These are phyloP conservation scores for Stemphylium lycopersici DNA, from an alignment of 2,329 filamentous ascomycete genomes.

Conservation along the genomic window DNA sequence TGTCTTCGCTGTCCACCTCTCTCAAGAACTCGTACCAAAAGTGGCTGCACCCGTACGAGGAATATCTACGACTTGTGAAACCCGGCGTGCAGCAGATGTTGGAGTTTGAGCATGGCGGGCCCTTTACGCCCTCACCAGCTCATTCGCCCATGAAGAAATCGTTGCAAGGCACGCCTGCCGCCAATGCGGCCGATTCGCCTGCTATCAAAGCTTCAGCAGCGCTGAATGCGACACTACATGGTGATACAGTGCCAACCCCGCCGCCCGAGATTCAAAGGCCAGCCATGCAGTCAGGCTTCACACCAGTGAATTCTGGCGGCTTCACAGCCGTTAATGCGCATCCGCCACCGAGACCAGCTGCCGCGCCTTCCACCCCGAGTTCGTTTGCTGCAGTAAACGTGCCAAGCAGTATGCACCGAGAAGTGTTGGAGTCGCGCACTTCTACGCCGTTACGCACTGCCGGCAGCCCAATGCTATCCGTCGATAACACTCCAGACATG, in stretches of 20 bases:
- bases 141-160: slow-evolving; percentile 72
- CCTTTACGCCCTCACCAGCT: slow-evolving; percentile 79
- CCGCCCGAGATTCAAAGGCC: slow-evolving; percentile 63
- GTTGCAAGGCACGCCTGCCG: slow-evolving; percentile 56
- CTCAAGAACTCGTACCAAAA: slow-evolving; percentile 98
- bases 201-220: slow-evolving; percentile 64
- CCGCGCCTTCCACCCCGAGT: slow-evolving; percentile 33
- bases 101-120: slow-evolving; percentile 90
- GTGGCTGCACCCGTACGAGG: slow-evolving; percentile 96
- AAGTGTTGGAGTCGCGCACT: slow-evolving; percentile 58
- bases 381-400: slow-evolving; percentile 65
- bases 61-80: slow-evolving; percentile 88
- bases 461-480: slow-evolving; percentile 68
- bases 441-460: slow-evolving; percentile 65
- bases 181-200: slow-evolving; percentile 69
- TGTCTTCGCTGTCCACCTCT: slow-evolving; percentile 97
- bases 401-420: slow-evolving; percentile 59
- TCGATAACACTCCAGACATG: slow-evolving; percentile 70
- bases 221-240: slow-evolving; percentile 62
- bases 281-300: slow-evolving; percentile 68
- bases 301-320: slow-evolving; percentile 69
- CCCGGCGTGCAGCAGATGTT: slow-evolving; percentile 96
- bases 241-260: slow-evolving; percentile 34
- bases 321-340: slow-evolving; percentile 71
- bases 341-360: slow-evolving; percentile 26